A percentile compares a stretch with the other conserved stretches of the same genome.
Evolutionary conservation across 2,329 filamentous ascomycete species (phyloP).

Genomic region (Chaetothyriales sp.): DNA sequence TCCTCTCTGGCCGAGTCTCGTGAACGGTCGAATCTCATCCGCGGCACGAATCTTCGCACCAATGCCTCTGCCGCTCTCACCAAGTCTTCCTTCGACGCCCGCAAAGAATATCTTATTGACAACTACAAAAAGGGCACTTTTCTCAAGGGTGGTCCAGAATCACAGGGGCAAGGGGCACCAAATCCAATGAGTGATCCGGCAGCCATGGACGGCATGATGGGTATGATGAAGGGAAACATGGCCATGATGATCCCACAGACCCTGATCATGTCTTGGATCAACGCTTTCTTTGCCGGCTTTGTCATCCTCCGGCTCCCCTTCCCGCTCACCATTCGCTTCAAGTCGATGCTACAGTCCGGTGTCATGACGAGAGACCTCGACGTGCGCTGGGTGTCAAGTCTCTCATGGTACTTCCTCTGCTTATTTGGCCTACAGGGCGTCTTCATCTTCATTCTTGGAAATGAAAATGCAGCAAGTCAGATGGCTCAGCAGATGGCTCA

Average conservation of each 20-base stretch:
- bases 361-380: constrained; percentile 93
- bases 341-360: constrained; percentile 96
- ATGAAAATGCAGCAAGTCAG: constrained; percentile 67
- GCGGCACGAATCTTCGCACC: constrained; percentile 68
- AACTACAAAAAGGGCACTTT: constrained; percentile 78
- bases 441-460: constrained; percentile 91
- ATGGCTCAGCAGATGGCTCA: constrained; percentile 64
- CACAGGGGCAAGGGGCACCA: constrained; percentile 69
- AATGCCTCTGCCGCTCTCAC: constrained; percentile 75
- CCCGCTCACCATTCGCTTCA: constrained; percentile 95
- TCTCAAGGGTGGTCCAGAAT: constrained; percentile 68
- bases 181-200: constrained; percentile 94
- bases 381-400: constrained; percentile 93
- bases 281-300: constrained; percentile 96
- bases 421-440: constrained; percentile 93
- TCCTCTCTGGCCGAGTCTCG: constrained; percentile 48
- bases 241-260: constrained; percentile 99
- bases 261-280: constrained; percentile 99
- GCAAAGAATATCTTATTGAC: constrained; percentile 66
- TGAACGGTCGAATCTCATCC: constrained; percentile 73
- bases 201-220: constrained; percentile 99
- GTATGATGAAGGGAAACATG: constrained; percentile 99
- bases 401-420: constrained; percentile 98
- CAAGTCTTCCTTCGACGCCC: constrained; percentile 58
- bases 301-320: constrained; percentile 98